Evolutionary conservation across 1,284 basidiomycete genomes (phyloP), one percentile per base, ranked within the genome.

Genomic region (Naganishia albida): DNA sequence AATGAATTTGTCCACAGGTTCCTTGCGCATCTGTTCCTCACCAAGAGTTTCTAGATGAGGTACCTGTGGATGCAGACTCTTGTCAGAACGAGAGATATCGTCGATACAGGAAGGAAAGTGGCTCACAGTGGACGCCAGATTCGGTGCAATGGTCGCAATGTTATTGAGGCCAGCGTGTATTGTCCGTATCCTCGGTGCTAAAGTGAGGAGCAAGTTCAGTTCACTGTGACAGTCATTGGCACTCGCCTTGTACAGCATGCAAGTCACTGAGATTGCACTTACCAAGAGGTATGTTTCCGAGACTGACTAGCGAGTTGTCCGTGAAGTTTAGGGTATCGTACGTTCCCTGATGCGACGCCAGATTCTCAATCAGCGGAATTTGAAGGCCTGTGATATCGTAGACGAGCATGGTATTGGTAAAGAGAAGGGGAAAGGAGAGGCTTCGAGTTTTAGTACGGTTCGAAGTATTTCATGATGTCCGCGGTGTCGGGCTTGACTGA

Each of bases 341-440:
- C 82, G 78, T 81, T 86, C 93, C 85, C 85, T 91, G 79, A 91
- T 96, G 74, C 10, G 97, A 93, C 82, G 94, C 96, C 72, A 99
- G 84, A 83, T 99, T 99, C 87, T 99, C 96, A 76, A 99, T 99
- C 60, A 91, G 87, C 51, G 94, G 93, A 74, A 99, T 97, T 85
- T 94, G 95, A 80, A 92, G 90, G 67, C 93, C 93, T 95, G 77
- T 72, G 20, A 30, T 55, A n/a, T 56, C 48, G 62, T 20, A 15
- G 73, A 71, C 63, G 70, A 68, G 54, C 71, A 54, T 56, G 55
- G 56, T 28, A 23, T 67, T 66, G 65, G 54, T 65, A 66, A 28
- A 50, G 64, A 69, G 46, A 64, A 51, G 68, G 63, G 13, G 46
- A 23, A 59, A n/a, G 12, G 20, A 64, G 48, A 43, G 62, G 43